A percentile compares a stretch with the other conserved stretches of the same genome.
Conservation (phyloP, 225 moss, liverwort and hornwort species). For the Anthoceros angustus region DNA sequence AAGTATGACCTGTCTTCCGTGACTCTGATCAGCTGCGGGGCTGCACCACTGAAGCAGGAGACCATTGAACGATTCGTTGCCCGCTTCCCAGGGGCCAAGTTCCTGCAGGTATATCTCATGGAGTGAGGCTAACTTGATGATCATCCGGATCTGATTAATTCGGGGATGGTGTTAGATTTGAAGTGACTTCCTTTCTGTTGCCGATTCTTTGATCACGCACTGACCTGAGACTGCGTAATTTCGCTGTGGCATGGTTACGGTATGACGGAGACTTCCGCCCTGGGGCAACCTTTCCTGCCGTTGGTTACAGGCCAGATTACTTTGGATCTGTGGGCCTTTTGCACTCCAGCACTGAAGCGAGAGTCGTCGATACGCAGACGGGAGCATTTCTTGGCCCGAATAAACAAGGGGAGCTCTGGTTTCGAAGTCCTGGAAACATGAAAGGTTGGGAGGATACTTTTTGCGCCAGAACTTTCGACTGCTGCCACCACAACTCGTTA, state of each 20-base stretch:
- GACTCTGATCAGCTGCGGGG: conserved; percentile 37
- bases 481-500: neutral
- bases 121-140: neutral
- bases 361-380: conserved; percentile 40
- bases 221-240: neutral
- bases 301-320: conserved; percentile 19
- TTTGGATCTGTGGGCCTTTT: conserved; percentile 46
- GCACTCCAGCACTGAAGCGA: conserved; percentile 31
- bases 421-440: conserved; percentile 56
- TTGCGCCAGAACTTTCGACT: neutral
- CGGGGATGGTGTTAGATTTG: too few relatives aligned
- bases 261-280: conserved; percentile 45
- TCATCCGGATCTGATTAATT: neutral
- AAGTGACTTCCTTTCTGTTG: neutral
- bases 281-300: conserved; percentile 13
- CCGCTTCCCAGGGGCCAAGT: conserved; percentile 32
- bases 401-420: conserved; percentile 57
- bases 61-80: conserved; percentile 20
- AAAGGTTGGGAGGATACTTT: conserved; percentile 31
- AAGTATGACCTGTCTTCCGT: conserved; percentile 55
- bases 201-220: neutral
- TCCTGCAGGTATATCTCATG: conserved; percentile 38
- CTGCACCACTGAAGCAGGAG: conserved; percentile 46
- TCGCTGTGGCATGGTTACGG: conserved; percentile 50
- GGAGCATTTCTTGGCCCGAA: conserved; percentile 28